Conservation (phyloP, 2,329 filamentous ascomycete species). For the Coniochaeta pulveracea region DNA sequence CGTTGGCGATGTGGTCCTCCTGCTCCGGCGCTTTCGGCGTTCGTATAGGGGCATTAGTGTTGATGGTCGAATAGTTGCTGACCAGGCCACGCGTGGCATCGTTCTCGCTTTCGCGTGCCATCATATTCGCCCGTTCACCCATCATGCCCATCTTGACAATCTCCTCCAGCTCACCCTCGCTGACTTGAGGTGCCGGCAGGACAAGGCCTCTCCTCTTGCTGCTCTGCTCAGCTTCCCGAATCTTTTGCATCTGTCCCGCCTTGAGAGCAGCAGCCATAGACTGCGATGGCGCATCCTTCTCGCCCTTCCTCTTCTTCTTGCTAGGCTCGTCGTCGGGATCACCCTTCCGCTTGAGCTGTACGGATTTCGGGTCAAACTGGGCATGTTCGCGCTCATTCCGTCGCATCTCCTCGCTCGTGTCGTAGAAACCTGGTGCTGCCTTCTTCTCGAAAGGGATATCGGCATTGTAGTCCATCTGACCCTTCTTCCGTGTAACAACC, state of each 20-base stretch:
- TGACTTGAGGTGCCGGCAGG: slow-evolving; percentile 81
- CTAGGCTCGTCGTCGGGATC: slow-evolving; percentile 74
- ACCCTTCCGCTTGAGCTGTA: slow-evolving; percentile 90
- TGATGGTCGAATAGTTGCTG: slow-evolving; percentile 74
- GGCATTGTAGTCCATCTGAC: slow-evolving; percentile 99
- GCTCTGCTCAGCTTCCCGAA: slow-evolving; percentile 92
- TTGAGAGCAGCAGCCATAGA: slow-evolving; percentile 81
- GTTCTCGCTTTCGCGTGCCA: slow-evolving; percentile 70
- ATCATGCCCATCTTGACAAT: slow-evolving; percentile 98
- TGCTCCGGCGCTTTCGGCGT: slow-evolving; percentile 86
- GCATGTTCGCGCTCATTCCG: slow-evolving; percentile 76
- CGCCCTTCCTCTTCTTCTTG: slow-evolving; percentile 78
- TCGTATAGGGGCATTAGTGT: slow-evolving; percentile 75
- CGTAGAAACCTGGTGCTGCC: slow-evolving; percentile 80
- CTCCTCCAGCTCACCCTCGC: slow-evolving; percentile 86
- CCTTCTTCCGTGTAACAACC: slow-evolving; percentile 79
- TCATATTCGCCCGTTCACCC: slow-evolving; percentile 70
- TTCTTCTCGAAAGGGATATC: slow-evolving; percentile 97
- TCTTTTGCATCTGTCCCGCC: slow-evolving; percentile 87
- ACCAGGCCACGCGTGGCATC: slow-evolving; percentile 76
- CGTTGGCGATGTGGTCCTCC: slow-evolving; percentile 92
- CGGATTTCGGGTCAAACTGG: slow-evolving; percentile 84
- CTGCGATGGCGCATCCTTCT: slow-evolving; percentile 69
- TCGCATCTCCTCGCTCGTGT: slow-evolving; percentile 72
- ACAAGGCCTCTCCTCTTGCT: slow-evolving; percentile 81